phyloP scores from a whole-genome alignment of 192 early-diverging fungal species.

The Coemansia sp. region DNA sequence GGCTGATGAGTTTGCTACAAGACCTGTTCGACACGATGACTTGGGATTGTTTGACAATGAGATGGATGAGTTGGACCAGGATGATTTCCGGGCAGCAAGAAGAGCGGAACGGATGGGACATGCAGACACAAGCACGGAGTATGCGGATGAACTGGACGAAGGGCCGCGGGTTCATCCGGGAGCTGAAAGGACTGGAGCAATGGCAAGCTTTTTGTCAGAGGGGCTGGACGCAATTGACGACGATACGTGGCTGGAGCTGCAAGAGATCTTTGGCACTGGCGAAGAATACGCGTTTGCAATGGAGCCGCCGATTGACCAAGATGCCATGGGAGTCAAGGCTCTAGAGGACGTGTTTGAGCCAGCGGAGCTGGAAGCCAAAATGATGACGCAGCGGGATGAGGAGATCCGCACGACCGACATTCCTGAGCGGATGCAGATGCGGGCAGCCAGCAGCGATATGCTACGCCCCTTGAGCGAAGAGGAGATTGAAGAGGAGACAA shows the following conservation, averaged over 20 bases:
- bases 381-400: slow-evolving; percentile 92
- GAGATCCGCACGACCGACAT: slow-evolving; percentile 82
- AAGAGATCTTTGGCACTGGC: slow-evolving; percentile 91
- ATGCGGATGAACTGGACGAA: slow-evolving; percentile 3
- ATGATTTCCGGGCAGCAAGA: slow-evolving; percentile 9
- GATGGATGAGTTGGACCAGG: slow-evolving; percentile 6
- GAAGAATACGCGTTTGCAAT: slow-evolving; percentile 75
- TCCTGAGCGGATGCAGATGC: slow-evolving; percentile 90
- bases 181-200: slow-evolving; percentile 16
- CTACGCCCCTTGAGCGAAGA: slow-evolving; percentile 55
- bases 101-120: slow-evolving; percentile 1
- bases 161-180: slow-evolving; percentile 10
- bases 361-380: slow-evolving; percentile 76
- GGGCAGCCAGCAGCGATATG: slow-evolving; percentile 32
- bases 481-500: slow-evolving; percentile 64
- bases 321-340: slow-evolving; percentile 39
- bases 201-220: slow-evolving; percentile 40
- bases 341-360: slow-evolving; percentile 69
- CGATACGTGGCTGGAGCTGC: slow-evolving; percentile 72
- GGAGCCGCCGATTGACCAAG: slow-evolving; percentile 24
- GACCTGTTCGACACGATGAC: slow-evolving; percentile 15
- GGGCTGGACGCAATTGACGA: slow-evolving; percentile 53
- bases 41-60: slow-evolving; percentile 43
- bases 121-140: slow-evolving; percentile 1
- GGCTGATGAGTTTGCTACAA: slow-evolving; percentile 1